A percentile compares a stretch with the other conserved stretches of the same genome.
Conservation (phyloP, 2,329 filamentous ascomycete species). For the Cryphonectria japonica region DNA sequence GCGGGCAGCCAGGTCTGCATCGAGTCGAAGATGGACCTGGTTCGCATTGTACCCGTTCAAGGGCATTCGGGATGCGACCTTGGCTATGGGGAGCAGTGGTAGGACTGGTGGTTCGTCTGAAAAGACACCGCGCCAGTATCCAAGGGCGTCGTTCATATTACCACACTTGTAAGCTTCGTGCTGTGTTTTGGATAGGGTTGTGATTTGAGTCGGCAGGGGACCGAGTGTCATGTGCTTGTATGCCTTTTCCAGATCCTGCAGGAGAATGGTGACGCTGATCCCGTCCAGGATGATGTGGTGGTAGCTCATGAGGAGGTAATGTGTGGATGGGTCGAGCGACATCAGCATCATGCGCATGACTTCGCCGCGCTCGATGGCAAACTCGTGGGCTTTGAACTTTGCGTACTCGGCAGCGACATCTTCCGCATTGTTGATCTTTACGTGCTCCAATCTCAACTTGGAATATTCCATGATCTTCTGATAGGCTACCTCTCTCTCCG, state of each 20-base stretch:
- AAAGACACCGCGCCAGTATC: not conserved
- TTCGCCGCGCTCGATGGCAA: not conserved
- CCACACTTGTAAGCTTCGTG: not conserved
- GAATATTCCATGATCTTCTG: not conserved
- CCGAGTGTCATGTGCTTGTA: not conserved
- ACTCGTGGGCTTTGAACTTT: slow-evolving; percentile 31
- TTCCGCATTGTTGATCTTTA: slow-evolving; percentile 42
- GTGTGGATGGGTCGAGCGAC: slow-evolving; percentile 33
- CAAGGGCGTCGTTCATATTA: not conserved
- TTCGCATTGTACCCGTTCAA: not conserved
- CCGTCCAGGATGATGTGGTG: slow-evolving; percentile 19
- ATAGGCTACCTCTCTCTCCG: slow-evolving; percentile 30
- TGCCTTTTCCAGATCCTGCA: not conserved
- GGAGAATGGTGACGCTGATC: not conserved
- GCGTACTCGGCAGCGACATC: slow-evolving; percentile 43
- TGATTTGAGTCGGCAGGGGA: not conserved
- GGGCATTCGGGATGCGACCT: not conserved
- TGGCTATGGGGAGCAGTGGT: not conserved
- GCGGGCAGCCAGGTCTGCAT: not conserved
- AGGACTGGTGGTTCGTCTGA: not conserved
- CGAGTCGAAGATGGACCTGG: not conserved
- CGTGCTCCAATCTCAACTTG: slow-evolving; percentile 25
- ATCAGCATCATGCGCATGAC: slow-evolving; percentile 35
- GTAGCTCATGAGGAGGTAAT: slow-evolving; percentile 43
- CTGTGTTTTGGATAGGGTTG: too few relatives aligned